Evolutionary conservation across 2,329 filamentous ascomycete species (phyloP).

Genomic region (Ophiocordyceps australis): DNA sequence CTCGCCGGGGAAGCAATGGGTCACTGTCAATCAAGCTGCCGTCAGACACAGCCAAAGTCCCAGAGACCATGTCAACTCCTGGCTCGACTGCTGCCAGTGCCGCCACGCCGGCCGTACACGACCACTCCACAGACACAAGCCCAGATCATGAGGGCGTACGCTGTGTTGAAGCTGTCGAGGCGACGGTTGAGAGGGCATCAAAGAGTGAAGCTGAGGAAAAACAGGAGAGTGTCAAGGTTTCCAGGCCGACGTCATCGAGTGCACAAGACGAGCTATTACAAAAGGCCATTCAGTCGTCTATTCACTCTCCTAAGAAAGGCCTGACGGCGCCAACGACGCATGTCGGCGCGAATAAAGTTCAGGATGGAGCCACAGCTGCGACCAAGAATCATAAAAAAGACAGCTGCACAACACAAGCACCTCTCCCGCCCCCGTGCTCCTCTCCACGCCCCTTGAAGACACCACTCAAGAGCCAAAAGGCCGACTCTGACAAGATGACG

Average conservation of each 20-base stretch:
- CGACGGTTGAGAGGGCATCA: slow-evolving; percentile 23
- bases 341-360: too few species aligned
- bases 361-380: too few species aligned
- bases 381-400: too few species aligned
- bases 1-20: neutral
- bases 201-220: slow-evolving; percentile 1
- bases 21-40: slow-evolving; percentile 14
- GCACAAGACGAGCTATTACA: slow-evolving; percentile 26
- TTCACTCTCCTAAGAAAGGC: too few species aligned
- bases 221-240: neutral
- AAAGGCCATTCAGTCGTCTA: slow-evolving; percentile 18
- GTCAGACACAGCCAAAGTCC: slow-evolving; percentile 15
- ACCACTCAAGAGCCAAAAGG: too few species aligned
- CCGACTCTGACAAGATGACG: too few species aligned
- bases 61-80: slow-evolving; percentile 33
- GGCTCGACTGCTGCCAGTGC: slow-evolving; percentile 56
- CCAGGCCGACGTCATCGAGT: slow-evolving; percentile 1
- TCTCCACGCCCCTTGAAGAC: too few species aligned
- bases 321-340: too few species aligned
- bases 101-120: slow-evolving; percentile 50
- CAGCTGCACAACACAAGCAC: too few species aligned
- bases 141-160: slow-evolving; percentile 49
- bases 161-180: slow-evolving; percentile 28
- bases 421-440: too few species aligned
- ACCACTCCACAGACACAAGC: slow-evolving; percentile 56